Conservation (phyloP, 805 yeast species). For the Metschnikowia lunata region DNA sequence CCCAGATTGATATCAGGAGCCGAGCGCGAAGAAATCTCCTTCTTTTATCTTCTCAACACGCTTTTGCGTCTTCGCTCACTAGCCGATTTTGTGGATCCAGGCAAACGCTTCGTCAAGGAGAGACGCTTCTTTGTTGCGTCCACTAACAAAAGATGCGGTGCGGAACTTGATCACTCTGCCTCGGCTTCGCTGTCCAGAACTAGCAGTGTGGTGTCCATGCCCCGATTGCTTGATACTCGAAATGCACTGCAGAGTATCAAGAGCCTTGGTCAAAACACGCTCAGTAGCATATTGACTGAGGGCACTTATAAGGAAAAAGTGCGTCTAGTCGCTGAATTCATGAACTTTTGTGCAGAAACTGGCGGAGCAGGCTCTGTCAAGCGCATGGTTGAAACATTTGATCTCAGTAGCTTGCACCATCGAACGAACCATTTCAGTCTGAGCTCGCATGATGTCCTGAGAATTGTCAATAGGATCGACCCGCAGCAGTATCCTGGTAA, state of each 20-base stretch:
- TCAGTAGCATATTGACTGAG: slow-evolving; percentile 13
- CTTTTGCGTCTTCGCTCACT: slow-evolving; percentile 10
- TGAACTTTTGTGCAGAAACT: slow-evolving; percentile 3
- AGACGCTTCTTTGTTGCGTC: slow-evolving; percentile 9
- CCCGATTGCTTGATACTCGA: neutral
- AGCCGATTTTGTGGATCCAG: slow-evolving; percentile 8
- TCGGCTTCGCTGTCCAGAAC: slow-evolving; percentile 15
- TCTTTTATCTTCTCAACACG: slow-evolving; percentile 12
- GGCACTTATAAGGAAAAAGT: slow-evolving; percentile 18
- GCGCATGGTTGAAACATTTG: slow-evolving; percentile 8
- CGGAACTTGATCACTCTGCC: slow-evolving; percentile 15
- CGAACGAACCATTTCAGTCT: slow-evolving; percentile 1
- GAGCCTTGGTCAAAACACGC: slow-evolving; percentile 1
- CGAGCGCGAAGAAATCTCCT: slow-evolving; percentile 16
- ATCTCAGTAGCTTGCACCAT: slow-evolving; percentile 8
- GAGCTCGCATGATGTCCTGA: slow-evolving; percentile 8
- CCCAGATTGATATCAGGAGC: slow-evolving; percentile 2
- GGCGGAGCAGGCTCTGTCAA: slow-evolving; percentile 8
- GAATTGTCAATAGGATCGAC: slow-evolving; percentile 9
- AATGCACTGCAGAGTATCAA: neutral
- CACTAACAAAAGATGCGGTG: slow-evolving; percentile 10
- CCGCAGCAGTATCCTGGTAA: slow-evolving; percentile 14
- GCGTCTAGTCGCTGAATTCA: slow-evolving; percentile 13
- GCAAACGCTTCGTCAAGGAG: slow-evolving; percentile 6
- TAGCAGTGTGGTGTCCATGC: slow-evolving; percentile 14